Evolutionary conservation across 2,329 filamentous ascomycete species (phyloP), one percentile per base, ranked within the genome.

Genomic region (Neopestalotiopsis rosae): DNA sequence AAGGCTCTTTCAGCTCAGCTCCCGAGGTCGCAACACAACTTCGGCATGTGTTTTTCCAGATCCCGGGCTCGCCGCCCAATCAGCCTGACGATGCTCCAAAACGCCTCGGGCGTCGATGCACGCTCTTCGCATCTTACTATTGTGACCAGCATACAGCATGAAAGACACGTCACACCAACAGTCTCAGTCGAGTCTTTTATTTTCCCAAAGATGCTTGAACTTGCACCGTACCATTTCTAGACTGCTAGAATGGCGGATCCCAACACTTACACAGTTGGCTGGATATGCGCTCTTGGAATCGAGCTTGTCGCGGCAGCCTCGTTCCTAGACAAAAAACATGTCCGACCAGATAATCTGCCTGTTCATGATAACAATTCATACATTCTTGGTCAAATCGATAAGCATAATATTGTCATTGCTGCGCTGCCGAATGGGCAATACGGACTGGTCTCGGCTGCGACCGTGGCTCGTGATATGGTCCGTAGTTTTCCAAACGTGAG

Each of bases 231-330:
- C 1, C 7, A 38, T 10, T 9, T 7, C 24, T 28, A 20, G 57
- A 59, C 4, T 24, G 57, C 24, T 24, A 30, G 28, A 2, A 67
- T 67, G 65, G 4, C 65, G 2, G 34, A 67, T 61, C 65, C 57
- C n/a, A n/a, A 52, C 12, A 24, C 74, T 59, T 84, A 84, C 67
- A 81, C 75, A 0, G 77, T 85, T 7, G 82, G 81, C n/a, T 84
- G 81, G 81, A 83, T 86, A 5, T 84, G 80, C 67, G 82, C 82
- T 9, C 67, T 84, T 3, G 20, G 9, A 1, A 75, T 71, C 0
- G 83, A 85, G 65, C 76, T 74, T 61, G 75, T 79, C 61, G 82
- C 82, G 4, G 82, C 82, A 4, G 71, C 73, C 38, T 72, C 64
- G 0, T 79, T 84, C 32, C 79, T 85, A 1, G 82, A 85, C 65